Percentiles rank a stretch among this genome's conserved stretches.
Evolutionary conservation across 129 eudicot species (phyloP).

Genomic region (Escallonia herrerae): DNA sequence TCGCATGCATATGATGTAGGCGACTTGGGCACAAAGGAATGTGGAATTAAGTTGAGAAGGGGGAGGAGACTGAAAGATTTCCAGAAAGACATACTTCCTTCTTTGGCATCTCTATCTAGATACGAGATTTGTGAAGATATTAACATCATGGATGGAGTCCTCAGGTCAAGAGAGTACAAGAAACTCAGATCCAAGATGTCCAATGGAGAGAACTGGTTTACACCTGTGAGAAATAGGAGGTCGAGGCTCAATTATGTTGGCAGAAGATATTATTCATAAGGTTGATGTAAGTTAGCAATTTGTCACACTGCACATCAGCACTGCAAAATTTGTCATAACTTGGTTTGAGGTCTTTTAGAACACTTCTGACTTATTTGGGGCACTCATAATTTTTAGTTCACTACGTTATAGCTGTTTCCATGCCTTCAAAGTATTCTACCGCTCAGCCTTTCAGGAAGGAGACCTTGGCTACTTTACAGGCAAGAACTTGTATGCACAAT

Average conservation of each 20-base stretch:
- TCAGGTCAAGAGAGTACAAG: slow-evolving; percentile 72
- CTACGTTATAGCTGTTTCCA: too few species aligned
- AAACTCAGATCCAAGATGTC: slow-evolving; percentile 34
- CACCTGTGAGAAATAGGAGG: slow-evolving; percentile 56
- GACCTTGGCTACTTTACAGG: too few species aligned
- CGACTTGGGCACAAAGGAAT: slow-evolving; percentile 24
- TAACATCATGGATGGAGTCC: slow-evolving; percentile 47
- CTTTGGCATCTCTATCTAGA: slow-evolving; percentile 48
- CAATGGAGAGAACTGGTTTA: slow-evolving; percentile 34
- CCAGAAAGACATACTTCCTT: slow-evolving; percentile 64
- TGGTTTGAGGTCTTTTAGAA: too few species aligned
- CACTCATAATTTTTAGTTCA: too few species aligned
- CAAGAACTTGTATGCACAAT: too few species aligned
- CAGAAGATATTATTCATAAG: slow-evolving; percentile 31
- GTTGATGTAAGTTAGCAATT: neutral
- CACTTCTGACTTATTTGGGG: too few species aligned
- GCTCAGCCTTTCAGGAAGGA: too few species aligned
- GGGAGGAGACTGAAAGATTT: slow-evolving; percentile 82
- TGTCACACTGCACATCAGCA: too few species aligned
- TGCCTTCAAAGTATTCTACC: too few species aligned
- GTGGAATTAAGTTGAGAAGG: slow-evolving; percentile 43
- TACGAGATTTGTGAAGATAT: slow-evolving; percentile 71
- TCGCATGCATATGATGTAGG: slow-evolving; percentile 35
- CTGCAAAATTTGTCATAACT: too few species aligned
- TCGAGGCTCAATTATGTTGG: slow-evolving; percentile 38